Evolutionary conservation across 768 basidiomycete genomes (phyloP).

Genomic region (Russula sp.): DNA sequence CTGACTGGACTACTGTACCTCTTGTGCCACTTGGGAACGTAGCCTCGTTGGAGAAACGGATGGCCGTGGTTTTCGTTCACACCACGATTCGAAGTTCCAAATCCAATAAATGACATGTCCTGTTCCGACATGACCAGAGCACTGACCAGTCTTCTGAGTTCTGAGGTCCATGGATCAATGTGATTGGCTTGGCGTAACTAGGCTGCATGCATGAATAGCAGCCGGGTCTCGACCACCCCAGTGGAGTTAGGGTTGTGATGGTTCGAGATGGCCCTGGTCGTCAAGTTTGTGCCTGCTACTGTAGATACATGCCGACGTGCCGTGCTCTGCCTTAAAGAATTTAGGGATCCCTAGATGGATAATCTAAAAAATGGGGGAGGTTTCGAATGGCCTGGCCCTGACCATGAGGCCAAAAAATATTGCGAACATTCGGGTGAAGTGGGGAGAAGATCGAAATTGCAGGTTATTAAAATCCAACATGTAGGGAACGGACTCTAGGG

Average conservation of each 20-base stretch:
- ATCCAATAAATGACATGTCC: not conserved
- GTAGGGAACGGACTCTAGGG: not conserved
- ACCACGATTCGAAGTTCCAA: not conserved
- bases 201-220: not conserved
- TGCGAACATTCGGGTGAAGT: not conserved
- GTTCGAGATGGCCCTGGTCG: not conserved
- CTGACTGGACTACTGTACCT: not conserved
- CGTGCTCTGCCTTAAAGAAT: not conserved
- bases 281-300: conserved; percentile 2
- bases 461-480: not conserved
- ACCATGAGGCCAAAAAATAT: not conserved
- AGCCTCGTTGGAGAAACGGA: not conserved
- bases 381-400: not conserved
- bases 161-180: not conserved
- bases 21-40: not conserved
- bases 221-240: conserved; percentile 1
- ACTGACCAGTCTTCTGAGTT: not conserved
- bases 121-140: not conserved
- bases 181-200: not conserved
- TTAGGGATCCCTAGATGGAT: not conserved
- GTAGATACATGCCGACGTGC: not conserved
- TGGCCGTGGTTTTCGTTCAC: not conserved
- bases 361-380: conserved; percentile 3
- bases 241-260: conserved; percentile 2
- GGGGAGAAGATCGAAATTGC: not conserved